phyloP scores from a whole-genome alignment of 2,329 filamentous ascomycete species.

The Chaetomium sp. region DNA sequence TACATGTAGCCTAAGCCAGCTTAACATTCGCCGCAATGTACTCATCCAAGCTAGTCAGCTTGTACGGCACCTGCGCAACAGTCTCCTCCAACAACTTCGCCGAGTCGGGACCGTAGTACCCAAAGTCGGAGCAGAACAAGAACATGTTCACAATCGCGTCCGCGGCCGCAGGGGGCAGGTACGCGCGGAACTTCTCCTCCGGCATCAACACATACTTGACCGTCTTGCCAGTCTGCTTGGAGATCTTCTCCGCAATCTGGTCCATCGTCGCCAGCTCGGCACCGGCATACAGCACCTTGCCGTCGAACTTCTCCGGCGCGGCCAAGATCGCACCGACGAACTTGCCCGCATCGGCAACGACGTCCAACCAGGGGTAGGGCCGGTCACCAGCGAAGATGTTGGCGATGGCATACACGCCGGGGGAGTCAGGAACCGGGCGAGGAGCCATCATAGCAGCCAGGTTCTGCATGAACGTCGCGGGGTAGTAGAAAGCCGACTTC shows the following conservation, averaged over 20 bases:
- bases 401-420: not conserved
- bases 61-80: slow-evolving; percentile 25
- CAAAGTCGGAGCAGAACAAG: slow-evolving; percentile 26
- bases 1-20: not conserved
- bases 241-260: slow-evolving; percentile 25
- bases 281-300: not conserved
- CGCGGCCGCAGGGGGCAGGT: not conserved
- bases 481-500: slow-evolving; percentile 45
- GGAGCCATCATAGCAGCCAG: slow-evolving; percentile 18
- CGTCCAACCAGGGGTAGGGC: not conserved
- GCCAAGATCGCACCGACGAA: not conserved
- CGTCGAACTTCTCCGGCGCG: not conserved
- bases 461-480: slow-evolving; percentile 52
- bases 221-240: slow-evolving; percentile 9
- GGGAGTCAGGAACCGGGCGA: not conserved
- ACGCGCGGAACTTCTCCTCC: not conserved
- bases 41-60: slow-evolving; percentile 30
- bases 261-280: not conserved
- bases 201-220: not conserved
- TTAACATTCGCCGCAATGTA: slow-evolving; percentile 23
- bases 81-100: slow-evolving; percentile 28
- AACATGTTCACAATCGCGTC: not conserved
- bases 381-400: not conserved
- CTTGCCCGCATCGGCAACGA: not conserved
- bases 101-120: slow-evolving; percentile 30